A percentile compares a stretch with the other conserved stretches of the same genome.
These are phyloP conservation scores for Debaryomyces maramus DNA, from an alignment of 805 yeast species.

Conservation along the genomic window DNA sequence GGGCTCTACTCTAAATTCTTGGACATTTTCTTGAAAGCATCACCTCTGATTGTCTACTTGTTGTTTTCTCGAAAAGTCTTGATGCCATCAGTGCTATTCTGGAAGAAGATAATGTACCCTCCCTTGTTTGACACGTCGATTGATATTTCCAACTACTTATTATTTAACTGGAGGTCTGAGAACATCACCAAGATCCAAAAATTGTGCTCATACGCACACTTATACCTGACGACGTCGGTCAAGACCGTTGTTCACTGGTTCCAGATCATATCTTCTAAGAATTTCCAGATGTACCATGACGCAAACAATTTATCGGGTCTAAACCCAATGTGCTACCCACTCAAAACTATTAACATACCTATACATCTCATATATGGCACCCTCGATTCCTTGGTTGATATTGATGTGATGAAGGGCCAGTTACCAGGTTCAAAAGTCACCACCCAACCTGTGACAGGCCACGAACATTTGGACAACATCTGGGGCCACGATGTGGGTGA, in stretches of 20 bases:
- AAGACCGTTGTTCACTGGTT: slow-evolving; percentile 96
- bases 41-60: slow-evolving; percentile 69
- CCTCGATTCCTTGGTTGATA: slow-evolving; percentile 82
- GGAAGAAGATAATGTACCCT: slow-evolving; percentile 79
- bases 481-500: slow-evolving; percentile 73
- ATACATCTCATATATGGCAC: slow-evolving; percentile 79
- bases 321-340: slow-evolving; percentile 39
- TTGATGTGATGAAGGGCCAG: slow-evolving; percentile 67
- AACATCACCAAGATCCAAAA: slow-evolving; percentile 78
- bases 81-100: slow-evolving; percentile 73
- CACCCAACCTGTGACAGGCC: slow-evolving; percentile 58
- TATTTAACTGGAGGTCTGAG: slow-evolving; percentile 77
- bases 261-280: slow-evolving; percentile 74
- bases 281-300: slow-evolving; percentile 90
- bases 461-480: slow-evolving; percentile 87
- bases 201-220: slow-evolving; percentile 75
- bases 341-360: slow-evolving; percentile 53
- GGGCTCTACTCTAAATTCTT: slow-evolving; percentile 77
- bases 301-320: slow-evolving; percentile 22
- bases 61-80: slow-evolving; percentile 75
- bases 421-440: slow-evolving; percentile 56
- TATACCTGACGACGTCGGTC: slow-evolving; percentile 89
- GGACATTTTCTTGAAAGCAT: slow-evolving; percentile 70
- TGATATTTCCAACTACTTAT: slow-evolving; percentile 62
- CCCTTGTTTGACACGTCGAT: slow-evolving; percentile 71